Base-by-base conservation (phyloP, 2,329 filamentous ascomycete species). In the Paraconiothyrium sp. region DNA sequence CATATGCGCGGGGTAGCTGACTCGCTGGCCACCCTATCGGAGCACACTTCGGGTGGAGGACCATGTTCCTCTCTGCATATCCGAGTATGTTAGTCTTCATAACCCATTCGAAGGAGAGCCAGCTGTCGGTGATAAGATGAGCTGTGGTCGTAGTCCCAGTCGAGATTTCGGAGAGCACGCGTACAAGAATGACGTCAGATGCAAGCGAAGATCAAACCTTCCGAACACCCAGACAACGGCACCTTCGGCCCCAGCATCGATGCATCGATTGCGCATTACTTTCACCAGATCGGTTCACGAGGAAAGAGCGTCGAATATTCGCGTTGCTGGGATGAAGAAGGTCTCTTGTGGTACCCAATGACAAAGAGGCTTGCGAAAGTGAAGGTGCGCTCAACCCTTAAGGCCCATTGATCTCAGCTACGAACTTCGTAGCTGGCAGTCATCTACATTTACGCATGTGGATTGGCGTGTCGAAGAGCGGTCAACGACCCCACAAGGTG, bases 1-100 rank as follows among this genome's bases (percentile, higher is more conserved):
- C 14, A 52, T 30, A 68, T 69, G 64, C 69, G 68, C 70, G 68
- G 55, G 60, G 34, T 22, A 54, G 24, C 63, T 72, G 70, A 74
- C 70, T 74, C 69, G 69, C 57, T 24, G 44, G 39, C 35, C 7
- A 52, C 22, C 30, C 22, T 50, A 58, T 46, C 51, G 55, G 66
- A 43, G 34, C 52, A 46, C 43, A 22, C 37, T 55, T 44, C 56
- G 54, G 61, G 58, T 14, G 2, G 9, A 43, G 5, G 4, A 41
- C 10, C 22, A 14, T 22, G 16, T 49, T 63, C 60, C 62, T 62
- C 39, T 59, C 55, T 61, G 30, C 44, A 56, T 56, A 35, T 50
- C 59, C 58, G 54, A 37, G 22, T 2, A 14, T 8, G 8, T 34
- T 32, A 49, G 24, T 37, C 22, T 37, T 39, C 20, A 20, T n/a